Base-by-base conservation (phyloP, 1,284 basidiomycete species). In the Papiliotrema nemorosa region DNA sequence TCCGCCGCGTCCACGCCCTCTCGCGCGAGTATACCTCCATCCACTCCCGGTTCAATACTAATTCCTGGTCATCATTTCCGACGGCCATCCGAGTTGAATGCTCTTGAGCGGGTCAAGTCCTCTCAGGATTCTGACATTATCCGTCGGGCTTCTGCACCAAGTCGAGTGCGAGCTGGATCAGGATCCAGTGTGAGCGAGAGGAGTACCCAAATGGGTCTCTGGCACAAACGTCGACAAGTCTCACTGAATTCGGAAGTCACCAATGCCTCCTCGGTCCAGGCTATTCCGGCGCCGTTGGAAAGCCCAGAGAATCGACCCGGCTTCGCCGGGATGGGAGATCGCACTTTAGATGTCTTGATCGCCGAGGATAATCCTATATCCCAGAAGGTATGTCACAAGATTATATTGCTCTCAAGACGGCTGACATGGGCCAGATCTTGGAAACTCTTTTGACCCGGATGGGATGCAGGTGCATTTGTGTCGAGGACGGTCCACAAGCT, bases 281-380 rank as follows among this genome's bases (percentile, higher is more conserved):
- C 22, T 42, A 45, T 18, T 4, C 60, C 52, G 14, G 39, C 55
- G 14, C 53, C 58, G 9, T 50, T 61, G 25, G 58, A 54, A 9
- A 59, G 57, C 37, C 60, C 57, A 14, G 62, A 58, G n/a, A 49
- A 25, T 36, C 53, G 26, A 5, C 5, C 13, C 9, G 18, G 20
- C 36, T 21, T 46, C 13, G 31, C 35, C 5, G 35, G 20, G n/a
- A 25, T 27, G 44, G 33, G 49, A 18, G 88, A 90, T 68, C 82
- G 88, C 38, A 84, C 85, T 18, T 84, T 97, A 47, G 92, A 89
- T 20, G 93, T 91, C 64, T 76, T 99, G 31, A 81, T 99, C 41
- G 96, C 93, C 0, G 96, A 98, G 70, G 92, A 97, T 68, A 98
- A 98, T 67, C 94, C 94, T 1, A 96, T 93, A 63, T 92, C 90